Evolutionary conservation across 495 filamentous ascomycete genomes (phyloP).

Genomic region (Polyplosphaeria fusca): DNA sequence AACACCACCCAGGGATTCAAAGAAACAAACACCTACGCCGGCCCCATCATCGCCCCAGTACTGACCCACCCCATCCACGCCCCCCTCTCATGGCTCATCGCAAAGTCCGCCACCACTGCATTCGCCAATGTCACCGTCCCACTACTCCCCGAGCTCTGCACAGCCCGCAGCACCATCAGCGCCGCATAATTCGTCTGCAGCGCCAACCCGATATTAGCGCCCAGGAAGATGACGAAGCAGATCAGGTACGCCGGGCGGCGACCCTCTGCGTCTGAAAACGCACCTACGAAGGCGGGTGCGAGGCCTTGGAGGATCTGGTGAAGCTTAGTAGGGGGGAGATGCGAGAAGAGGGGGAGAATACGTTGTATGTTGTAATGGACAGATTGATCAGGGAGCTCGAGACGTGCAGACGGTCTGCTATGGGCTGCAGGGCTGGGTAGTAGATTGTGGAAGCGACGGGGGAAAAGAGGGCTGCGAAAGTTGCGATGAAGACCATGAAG

Average conservation of each 20-base stretch:
- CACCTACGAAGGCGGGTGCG: slow-evolving; percentile 48
- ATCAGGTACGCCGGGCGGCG: slow-evolving; percentile 45
- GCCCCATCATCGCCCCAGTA: slow-evolving; percentile 29
- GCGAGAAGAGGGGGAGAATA: slow-evolving; percentile 15
- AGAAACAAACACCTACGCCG: slow-evolving; percentile 14
- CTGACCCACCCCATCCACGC: slow-evolving; percentile 40
- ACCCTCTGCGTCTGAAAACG: slow-evolving; percentile 48
- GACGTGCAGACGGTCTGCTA: slow-evolving; percentile 56
- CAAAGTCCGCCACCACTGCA: slow-evolving; percentile 42
- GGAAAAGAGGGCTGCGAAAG: slow-evolving; percentile 63
- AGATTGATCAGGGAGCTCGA: slow-evolving; percentile 59
- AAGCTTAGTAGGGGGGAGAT: not conserved
- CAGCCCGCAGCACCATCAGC: slow-evolving; percentile 34
- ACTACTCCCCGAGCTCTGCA: slow-evolving; percentile 38
- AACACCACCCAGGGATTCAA: no score
- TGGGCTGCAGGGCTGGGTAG: slow-evolving; percentile 64
- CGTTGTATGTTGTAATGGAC: slow-evolving; percentile 36
- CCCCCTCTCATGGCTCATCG: slow-evolving; percentile 38
- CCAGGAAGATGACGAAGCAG: slow-evolving; percentile 43
- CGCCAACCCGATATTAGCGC: slow-evolving; percentile 44
- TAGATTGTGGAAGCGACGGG: slow-evolving; percentile 80
- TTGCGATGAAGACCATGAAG: slow-evolving; percentile 62
- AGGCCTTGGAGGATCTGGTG: slow-evolving; percentile 50
- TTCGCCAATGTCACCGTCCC: slow-evolving; percentile 39
- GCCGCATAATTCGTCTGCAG: slow-evolving; percentile 38